Percentiles rank a stretch among this genome's conserved stretches.
These are phyloP conservation scores for Aegilops tauschii DNA, from an alignment of 176 grass and related monocot genomes.

Conservation along the genomic window DNA sequence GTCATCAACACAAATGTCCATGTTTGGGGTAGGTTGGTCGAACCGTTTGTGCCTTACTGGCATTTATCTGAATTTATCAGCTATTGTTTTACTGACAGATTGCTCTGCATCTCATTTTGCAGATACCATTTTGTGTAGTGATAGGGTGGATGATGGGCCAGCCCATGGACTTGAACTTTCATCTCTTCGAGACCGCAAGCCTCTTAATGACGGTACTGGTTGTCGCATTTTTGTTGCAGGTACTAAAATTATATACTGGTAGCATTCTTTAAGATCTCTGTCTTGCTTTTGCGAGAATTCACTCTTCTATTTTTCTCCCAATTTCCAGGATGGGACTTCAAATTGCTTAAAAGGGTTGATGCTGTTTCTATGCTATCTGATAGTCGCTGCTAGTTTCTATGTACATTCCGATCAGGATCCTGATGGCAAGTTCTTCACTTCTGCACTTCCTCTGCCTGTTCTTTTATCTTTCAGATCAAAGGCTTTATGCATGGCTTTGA, in stretches of 20 bases:
- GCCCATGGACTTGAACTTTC: constrained; percentile 82
- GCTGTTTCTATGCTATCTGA: constrained; percentile 81
- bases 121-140: constrained; percentile 83
- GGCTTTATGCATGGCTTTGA: background rate
- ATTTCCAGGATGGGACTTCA: constrained; percentile 71
- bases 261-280: background rate
- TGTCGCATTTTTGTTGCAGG: constrained; percentile 77
- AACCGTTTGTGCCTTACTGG: background rate
- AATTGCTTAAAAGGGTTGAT: constrained; percentile 83
- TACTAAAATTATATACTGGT: constrained; percentile 11
- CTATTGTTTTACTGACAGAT: constrained; percentile 1
- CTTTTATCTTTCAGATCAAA: background rate
- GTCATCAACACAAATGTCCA: constrained; percentile 82
- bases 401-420: constrained; percentile 61
- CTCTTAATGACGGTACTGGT: constrained; percentile 79
- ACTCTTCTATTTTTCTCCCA: background rate
- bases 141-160: constrained; percentile 72
- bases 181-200: constrained; percentile 75
- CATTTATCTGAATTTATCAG: constrained; percentile 6
- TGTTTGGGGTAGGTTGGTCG: constrained; percentile 66
- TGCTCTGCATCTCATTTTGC: constrained; percentile 9
- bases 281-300: constrained; percentile 3
- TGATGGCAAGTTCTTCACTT: constrained; percentile 32
- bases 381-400: constrained; percentile 85
- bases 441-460: background rate